Conservation (phyloP, 768 basidiomycete genomes). For the Neoboletus brunneissimus region DNA sequence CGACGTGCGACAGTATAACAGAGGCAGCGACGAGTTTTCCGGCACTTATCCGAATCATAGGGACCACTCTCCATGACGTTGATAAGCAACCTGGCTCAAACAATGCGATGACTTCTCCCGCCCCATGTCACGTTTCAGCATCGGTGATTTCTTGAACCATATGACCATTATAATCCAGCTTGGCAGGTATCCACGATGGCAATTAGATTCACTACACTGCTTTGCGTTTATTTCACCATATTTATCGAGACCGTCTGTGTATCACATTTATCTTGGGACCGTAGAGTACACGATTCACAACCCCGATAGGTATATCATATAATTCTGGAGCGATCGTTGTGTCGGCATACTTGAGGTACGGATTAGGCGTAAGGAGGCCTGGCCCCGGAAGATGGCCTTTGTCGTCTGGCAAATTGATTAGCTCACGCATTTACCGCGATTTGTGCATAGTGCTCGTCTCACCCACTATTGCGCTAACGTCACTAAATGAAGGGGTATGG, state of each 20-base stretch:
- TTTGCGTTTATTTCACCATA: slow-evolving; percentile 14
- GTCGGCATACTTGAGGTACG: slow-evolving; percentile 50
- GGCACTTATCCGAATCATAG: slow-evolving; percentile 14
- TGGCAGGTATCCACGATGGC: not conserved
- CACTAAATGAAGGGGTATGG: slow-evolving; percentile 66
- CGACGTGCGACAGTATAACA: slow-evolving; percentile 27
- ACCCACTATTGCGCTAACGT: slow-evolving; percentile 70
- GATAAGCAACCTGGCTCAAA: not conserved
- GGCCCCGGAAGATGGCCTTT: slow-evolving; percentile 48
- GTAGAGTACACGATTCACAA: slow-evolving; percentile 77
- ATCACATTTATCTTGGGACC: slow-evolving; percentile 22
- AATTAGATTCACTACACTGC: slow-evolving; percentile 4
- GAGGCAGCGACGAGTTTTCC: slow-evolving; percentile 11
- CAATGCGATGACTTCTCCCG: not conserved
- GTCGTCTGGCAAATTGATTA: slow-evolving; percentile 45
- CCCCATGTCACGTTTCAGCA: not conserved
- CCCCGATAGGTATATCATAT: slow-evolving; percentile 79
- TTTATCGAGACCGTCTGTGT: slow-evolving; percentile 16
- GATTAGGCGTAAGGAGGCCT: slow-evolving; percentile 26
- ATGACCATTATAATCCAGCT: slow-evolving; percentile 15
- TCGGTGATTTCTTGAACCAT: slow-evolving; percentile 12
- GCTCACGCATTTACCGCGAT: slow-evolving; percentile 7
- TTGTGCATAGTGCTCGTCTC: slow-evolving; percentile 17
- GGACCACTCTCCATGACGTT: not conserved
- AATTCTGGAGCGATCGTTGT: slow-evolving; percentile 55